Percentiles rank a stretch among this genome's conserved stretches.
phyloP scores from a whole-genome alignment of 768 basidiomycete genomes.

The Tephrocybe sp. region DNA sequence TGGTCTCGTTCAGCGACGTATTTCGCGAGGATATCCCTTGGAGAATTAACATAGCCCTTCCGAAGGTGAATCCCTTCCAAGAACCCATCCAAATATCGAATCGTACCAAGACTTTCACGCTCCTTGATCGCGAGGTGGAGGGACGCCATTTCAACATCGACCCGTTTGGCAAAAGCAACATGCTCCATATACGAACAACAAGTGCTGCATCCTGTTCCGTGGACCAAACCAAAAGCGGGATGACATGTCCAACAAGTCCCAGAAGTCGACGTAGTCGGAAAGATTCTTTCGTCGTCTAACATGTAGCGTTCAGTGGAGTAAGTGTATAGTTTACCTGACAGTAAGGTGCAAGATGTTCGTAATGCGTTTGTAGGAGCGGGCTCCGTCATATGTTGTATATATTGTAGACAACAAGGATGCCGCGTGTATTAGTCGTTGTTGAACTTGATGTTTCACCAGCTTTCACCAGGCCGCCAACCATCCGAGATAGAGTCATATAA shows the following conservation, averaged over 20 bases:
- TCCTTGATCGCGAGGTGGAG: conserved; percentile 13
- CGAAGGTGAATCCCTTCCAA: conserved; percentile 15
- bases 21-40: conserved; percentile 10
- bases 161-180: conserved; percentile 9
- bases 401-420: too few species aligned
- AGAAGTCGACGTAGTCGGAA: too few species aligned
- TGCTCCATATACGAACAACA: conserved; percentile 18
- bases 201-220: conserved; percentile 11
- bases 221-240: conserved; percentile 17
- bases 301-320: too few species aligned
- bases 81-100: conserved; percentile 14
- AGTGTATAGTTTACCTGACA: too few species aligned
- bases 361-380: too few species aligned
- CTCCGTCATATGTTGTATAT: too few species aligned
- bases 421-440: too few species aligned
- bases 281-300: too few species aligned
- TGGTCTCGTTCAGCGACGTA: conserved; percentile 23
- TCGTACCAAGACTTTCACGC: conserved; percentile 11
- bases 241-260: conserved; percentile 13
- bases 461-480: too few species aligned
- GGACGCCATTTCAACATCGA: conserved; percentile 6
- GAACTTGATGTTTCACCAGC: too few species aligned
- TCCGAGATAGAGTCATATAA: too few species aligned
- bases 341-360: too few species aligned
- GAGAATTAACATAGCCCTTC: conserved; percentile 4